Percentiles rank a stretch among this genome's conserved stretches.
phyloP scores from a whole-genome alignment of 768 basidiomycete species.

The Glaciozyma martinii region DNA sequence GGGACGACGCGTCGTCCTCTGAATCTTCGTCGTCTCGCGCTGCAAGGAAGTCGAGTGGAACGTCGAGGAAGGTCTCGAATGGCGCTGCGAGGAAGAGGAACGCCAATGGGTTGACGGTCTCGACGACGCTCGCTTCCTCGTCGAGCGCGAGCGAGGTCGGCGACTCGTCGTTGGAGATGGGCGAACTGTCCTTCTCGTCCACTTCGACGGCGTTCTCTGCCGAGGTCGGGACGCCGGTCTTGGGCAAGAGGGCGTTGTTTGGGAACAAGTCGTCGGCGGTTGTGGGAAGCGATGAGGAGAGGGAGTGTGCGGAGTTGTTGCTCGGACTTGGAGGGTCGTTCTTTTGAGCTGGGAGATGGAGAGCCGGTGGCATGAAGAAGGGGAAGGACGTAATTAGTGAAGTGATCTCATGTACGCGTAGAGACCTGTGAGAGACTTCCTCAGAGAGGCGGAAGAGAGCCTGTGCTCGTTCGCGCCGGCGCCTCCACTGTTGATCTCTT shows the following conservation, averaged over 20 bases:
- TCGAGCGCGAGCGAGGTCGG: not conserved
- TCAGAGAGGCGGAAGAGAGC: too few relatives aligned
- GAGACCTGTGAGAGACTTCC: too few relatives aligned
- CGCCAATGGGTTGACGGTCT: not conserved
- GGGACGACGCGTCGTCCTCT: not conserved
- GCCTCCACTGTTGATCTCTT: too few relatives aligned
- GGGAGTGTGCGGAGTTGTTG: slow-evolving; percentile 26
- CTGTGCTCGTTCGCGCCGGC: too few relatives aligned
- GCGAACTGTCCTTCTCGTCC: not conserved
- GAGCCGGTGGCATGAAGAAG: not conserved
- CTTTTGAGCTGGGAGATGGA: slow-evolving; percentile 1
- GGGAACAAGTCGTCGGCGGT: not conserved
- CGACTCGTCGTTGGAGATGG: not conserved
- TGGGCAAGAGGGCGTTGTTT: not conserved
- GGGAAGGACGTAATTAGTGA: not conserved
- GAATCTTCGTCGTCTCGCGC: not conserved
- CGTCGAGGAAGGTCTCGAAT: too few relatives aligned
- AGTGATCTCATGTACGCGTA: too few relatives aligned
- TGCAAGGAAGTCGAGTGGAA: not conserved
- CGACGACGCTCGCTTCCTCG: not conserved
- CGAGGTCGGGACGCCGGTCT: not conserved
- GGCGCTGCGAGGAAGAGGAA: not conserved
- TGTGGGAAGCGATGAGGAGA: slow-evolving; percentile 12
- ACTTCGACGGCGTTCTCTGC: not conserved
- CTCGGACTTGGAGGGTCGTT: slow-evolving; percentile 26